Base-by-base conservation (phyloP, 2,329 filamentous ascomycete species). In the Tricladium varicosporioides region DNA sequence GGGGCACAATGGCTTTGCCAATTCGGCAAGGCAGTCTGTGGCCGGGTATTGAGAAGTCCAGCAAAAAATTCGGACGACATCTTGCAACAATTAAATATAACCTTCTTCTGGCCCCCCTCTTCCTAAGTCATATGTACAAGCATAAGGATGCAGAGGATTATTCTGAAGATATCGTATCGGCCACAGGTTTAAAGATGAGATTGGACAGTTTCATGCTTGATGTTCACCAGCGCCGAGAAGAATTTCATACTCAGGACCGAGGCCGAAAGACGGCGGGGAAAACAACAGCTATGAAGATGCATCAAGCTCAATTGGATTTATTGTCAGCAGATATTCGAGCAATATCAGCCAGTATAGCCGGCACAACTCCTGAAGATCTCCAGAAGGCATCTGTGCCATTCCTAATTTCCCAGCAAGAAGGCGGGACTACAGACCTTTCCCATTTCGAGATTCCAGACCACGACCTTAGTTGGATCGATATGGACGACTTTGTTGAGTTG, bases 21-120 rank as follows among this genome's bases (percentile, higher is more conserved):
- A 88, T 99, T 56, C 90, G 94, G 0, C 95, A 99, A 75, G 94
- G 94, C 14, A 82, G 83, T 48, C 80, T 99, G 2, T 99, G 92
- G 86, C 93, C 92, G 5, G 92, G 91, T 0, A 83, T 92, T 19
- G 94, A 97, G 65, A 97, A 96, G 78, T 94, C 91, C 47, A 97
- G 91, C 78, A 99, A 99, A 76, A 99, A 99, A 71, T 99, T 99
- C 71, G 93, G 93, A 13, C 85, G 94, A 50, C 95, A 99, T 73
- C 78, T 99, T 60, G 93, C 92, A n/a, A 99, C 95, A 8, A 92
- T 99, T 78, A 99, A 99, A 77, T 97, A 97, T 76, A 97, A 93
- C 61, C 76, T 99, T 18, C 80, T 97, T 2, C 78, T 99, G 14
- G 96, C 94, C 1, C 94, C 94, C 0, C 76, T 99, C 1, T 99